Evolutionary conservation across 371 early-diverging fungal genomes (phyloP).

Genomic region (Conidiobolus coronatus): DNA sequence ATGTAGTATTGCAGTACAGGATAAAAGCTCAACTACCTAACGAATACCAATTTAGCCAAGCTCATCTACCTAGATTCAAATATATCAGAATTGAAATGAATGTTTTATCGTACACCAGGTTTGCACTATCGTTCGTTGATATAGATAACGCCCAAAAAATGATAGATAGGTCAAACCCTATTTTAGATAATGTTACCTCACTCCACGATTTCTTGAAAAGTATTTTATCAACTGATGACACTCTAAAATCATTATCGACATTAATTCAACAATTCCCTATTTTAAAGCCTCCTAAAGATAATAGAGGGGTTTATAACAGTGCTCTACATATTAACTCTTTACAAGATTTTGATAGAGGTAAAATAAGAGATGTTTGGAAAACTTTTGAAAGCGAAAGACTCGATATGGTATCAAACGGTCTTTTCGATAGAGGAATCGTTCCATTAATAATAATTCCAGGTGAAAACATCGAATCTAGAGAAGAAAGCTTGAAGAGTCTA

Average conservation of each 20-base stretch:
- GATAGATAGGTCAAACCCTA: conserved; percentile 18
- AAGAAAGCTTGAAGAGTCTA: not conserved
- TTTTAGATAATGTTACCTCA: conserved; percentile 35
- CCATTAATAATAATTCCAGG: not conserved
- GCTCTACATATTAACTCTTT: not conserved
- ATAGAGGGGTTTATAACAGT: not conserved
- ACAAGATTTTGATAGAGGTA: conserved; percentile 3
- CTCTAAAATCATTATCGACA: conserved; percentile 15
- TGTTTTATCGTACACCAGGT: conserved; percentile 29
- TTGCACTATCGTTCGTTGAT: conserved; percentile 29
- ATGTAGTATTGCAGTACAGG: conserved; percentile 67
- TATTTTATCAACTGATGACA: conserved; percentile 40
- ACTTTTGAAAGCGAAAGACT: conserved; percentile 4
- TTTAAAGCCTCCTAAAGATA: conserved; percentile 6
- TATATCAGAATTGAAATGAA: conserved; percentile 27
- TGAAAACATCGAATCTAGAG: not conserved
- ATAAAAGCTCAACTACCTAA: conserved; percentile 21
- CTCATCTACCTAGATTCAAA: conserved; percentile 8
- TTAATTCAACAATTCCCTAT: not conserved
- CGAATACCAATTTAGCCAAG: conserved; percentile 3
- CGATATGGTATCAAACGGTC: not conserved
- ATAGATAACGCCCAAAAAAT: conserved; percentile 15
- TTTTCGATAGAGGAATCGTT: conserved; percentile 5
- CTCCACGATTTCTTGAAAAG: conserved; percentile 33
- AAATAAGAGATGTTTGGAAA: conserved; percentile 6